These are phyloP conservation scores for Rehmannia glutinosa DNA, from an alignment of 257 asterid genomes.

Conservation along the genomic window DNA sequence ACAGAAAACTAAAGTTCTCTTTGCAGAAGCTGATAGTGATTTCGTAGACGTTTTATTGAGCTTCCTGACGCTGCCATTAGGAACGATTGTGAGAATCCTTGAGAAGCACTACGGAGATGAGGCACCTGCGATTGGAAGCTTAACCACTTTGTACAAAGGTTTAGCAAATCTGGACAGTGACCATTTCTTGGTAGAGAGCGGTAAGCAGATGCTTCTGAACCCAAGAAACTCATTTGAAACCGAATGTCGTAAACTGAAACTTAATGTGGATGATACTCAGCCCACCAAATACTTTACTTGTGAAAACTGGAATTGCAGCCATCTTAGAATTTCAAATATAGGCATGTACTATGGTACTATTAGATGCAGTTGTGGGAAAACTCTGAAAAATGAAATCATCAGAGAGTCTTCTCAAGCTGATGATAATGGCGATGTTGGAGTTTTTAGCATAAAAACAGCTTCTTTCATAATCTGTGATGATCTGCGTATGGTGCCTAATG, in stretches of 20 bases:
- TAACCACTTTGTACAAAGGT: neutral
- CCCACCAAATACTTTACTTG: too few species aligned
- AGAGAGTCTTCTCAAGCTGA: neutral
- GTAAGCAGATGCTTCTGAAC: constrained; percentile 18
- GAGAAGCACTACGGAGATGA: constrained; percentile 3
- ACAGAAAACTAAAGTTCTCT: constrained; percentile 21
- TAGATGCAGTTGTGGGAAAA: neutral
- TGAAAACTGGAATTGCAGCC: too few species aligned
- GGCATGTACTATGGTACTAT: too few species aligned
- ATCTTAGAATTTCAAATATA: too few species aligned
- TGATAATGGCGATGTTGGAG: neutral
- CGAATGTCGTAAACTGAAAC: constrained; percentile 4
- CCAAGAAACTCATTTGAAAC: constrained; percentile 7
- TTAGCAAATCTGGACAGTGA: neutral
- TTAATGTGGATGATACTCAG: constrained; percentile 5
- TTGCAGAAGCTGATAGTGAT: constrained; percentile 1
- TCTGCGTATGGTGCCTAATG: too few species aligned
- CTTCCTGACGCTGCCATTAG: constrained; percentile 20
- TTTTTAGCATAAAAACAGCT: neutral
- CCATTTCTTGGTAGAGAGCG: constrained; percentile 1
- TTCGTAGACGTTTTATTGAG: constrained; percentile 19
- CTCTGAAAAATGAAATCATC: neutral
- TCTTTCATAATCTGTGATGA: neutral
- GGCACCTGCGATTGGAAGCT: constrained; percentile 1
- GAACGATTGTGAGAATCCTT: constrained; percentile 1